These are phyloP conservation scores for Elsinoe arachidis DNA, from an alignment of 2,329 filamentous ascomycete genomes.

Conservation along the genomic window DNA sequence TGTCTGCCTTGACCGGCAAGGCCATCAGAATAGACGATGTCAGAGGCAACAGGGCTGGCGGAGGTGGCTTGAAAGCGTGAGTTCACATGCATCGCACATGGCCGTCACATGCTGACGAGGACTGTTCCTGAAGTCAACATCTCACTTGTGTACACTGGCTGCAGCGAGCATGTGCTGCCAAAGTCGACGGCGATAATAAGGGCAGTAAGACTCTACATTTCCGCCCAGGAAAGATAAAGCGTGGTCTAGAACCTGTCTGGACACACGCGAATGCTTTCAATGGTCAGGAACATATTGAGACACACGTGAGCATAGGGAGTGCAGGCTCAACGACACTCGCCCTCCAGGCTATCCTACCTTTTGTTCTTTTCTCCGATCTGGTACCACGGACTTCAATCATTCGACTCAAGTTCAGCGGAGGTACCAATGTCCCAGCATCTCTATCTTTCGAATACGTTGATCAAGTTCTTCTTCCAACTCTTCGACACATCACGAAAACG, in stretches of 20 bases:
- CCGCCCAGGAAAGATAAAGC: conserved; percentile 20
- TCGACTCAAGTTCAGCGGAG: conserved; percentile 40
- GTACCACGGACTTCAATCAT: not conserved
- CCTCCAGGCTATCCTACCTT: conserved; percentile 52
- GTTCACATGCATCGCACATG: not conserved
- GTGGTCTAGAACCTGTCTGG: not conserved
- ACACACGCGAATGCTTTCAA: not conserved
- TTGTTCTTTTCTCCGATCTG: conserved; percentile 38
- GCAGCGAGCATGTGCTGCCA: conserved; percentile 40
- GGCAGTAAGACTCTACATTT: conserved; percentile 38
- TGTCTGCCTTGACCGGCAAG: conserved; percentile 45
- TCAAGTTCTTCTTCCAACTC: conserved; percentile 48
- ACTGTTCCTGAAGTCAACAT: conserved; percentile 36
- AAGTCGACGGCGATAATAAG: conserved; percentile 32
- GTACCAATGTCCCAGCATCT: conserved; percentile 49
- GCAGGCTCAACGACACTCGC: conserved; percentile 49
- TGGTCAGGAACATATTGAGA: conserved; percentile 21
- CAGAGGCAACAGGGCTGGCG: conserved; percentile 43
- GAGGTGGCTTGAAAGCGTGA: conserved; percentile 44
- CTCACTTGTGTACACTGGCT: conserved; percentile 48
- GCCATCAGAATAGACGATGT: conserved; percentile 46
- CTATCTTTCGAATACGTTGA: conserved; percentile 49
- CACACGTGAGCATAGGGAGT: conserved; percentile 36
- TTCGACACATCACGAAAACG: conserved; percentile 44
- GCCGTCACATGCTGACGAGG: not conserved